Base-by-base conservation (phyloP, 495 filamentous ascomycete genomes). In the Aspergillus mulundensis region DNA sequence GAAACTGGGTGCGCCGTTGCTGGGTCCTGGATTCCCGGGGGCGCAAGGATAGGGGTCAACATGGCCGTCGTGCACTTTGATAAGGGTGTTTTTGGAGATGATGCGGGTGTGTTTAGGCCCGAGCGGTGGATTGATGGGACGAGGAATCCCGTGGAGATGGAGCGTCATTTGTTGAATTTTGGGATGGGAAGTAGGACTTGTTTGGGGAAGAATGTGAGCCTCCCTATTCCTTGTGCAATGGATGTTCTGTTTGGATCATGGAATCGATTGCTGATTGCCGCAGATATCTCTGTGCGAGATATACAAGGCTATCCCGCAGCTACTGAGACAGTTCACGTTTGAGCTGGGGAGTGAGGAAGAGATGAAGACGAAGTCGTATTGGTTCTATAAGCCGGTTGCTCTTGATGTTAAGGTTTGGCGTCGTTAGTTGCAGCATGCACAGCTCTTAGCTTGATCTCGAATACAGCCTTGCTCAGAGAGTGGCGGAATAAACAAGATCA, bases 31-130 rank as follows among this genome's bases (percentile, higher is more conserved):
- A 21, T 51, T 24, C 41, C 30, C n/a, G 42, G 16, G 18, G 8
- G 41, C 30, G 23, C 53, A 28, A 38, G 41, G 7, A 50, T 85
- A 2, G 80, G 82, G 11, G 68, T 70, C 0, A 61, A 58, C 50
- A 46, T 43, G 58, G 58, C 25, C 21, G 62, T 65, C 12, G 56
- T 64, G 3, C 65, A 68, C 20, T 42, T 54, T 3, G 53, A 59
- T 16, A 52, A 52, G 42, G 24, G 54, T 1, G 50, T 60, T 19
- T 68, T 59, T 18, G 65, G 63, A 0, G 47, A 49, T 5, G 61
- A 68, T 46, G 61, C 58, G 18, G 49, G 57, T 30, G 28, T 19
- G 3, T 66, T 62, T 39, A 16, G 49, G 3, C 64, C 64, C 0
- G 62, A 66, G 42, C 25, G 64, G 28, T 66, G 63, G 63, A 38